Base-by-base conservation (phyloP, 106 monocot genomes). In the Phalaenopsis equestris region DNA sequence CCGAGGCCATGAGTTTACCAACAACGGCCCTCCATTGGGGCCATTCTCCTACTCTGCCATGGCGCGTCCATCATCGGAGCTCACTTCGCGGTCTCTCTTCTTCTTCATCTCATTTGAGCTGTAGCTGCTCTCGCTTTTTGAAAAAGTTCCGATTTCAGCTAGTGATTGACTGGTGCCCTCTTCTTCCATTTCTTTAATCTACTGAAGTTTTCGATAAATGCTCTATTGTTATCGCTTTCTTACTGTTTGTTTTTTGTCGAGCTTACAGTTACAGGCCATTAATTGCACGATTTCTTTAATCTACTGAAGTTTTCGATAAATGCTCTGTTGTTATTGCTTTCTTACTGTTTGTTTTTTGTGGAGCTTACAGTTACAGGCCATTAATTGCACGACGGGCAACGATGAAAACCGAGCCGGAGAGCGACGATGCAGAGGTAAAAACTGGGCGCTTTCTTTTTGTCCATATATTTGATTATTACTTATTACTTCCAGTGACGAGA, bases 381-480 rank as follows among this genome's bases (percentile, higher is more conserved):
- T 58, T 16, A 18, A 19, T 58, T 24, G 21, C 64, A 64, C 23
- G 64, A 5, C 21, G 64, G 9, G 64, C 64, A 64, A 64, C 64
- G 64, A 64, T 64, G 64, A 64, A 64, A 64, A n/a, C 64, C n/a
- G 23, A 64, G n/a, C 64, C 64, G 64, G 64, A 64, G 23, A 64
- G 64, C 21, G 64, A 23, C 64, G 64, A 64, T 21, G 64, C 64
- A n/a, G 24, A 64, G n/a, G 64, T 64, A 52, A 64, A 64, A 64
- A 21, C 64, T 64, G 3, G 24, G 64, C 23, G n/a, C 64, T 64
- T 7, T 64, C 64, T 64, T 61, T 21, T 10, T 6, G 19, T 61
- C 10, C 12, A 52, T 10, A 52, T 3, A 52, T 52, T 52, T 52
- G 52, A 52, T 52, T 52, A 10, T 52, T 10, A 52, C 30, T 30